Base-by-base conservation (phyloP, 176 grass and related monocot species). In the Typha latifolia region DNA sequence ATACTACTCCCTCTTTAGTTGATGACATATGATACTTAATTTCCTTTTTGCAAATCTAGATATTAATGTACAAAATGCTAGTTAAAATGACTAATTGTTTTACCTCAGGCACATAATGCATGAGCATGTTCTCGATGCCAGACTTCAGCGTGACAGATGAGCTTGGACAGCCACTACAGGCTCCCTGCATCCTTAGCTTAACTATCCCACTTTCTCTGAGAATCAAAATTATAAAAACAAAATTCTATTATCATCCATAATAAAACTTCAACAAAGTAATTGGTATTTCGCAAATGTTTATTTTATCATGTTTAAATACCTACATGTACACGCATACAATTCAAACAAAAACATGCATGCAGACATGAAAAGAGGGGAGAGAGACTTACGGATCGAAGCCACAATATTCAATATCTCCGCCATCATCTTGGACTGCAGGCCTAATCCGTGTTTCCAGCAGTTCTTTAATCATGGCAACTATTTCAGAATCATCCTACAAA, bases 401-500 rank as follows among this genome's bases (percentile, higher is more conserved):
- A 73, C 61, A 47, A 76, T 93, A 93, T 84, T 99, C 89, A 67
- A 99, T 99, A 63, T 99, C 94, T 57, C 94, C 94, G 66, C 94
- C 89, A 67, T 99, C 94, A 90, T 99, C 94, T 82, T 93, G 94
- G 73, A 93, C 94, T 76, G 94, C 86, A 57, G 94, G 94, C 3
- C 94, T 73, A 75, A 99, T 99, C 14, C 89, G 89, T 67, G 94
- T 99, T 71, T 93, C 94, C 64, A 99, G 63, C 23, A 99, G 69
- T 75, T 99, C 94, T 81, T 99, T 99, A 82, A 99, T 93, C 89
- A 99, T 99, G 19, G 94, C 94, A 73, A 99, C 94, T 78, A 90
- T 84, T 87, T 99, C 94, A 68, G 94, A 99, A 83, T 99, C 94
- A 76, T 99, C 94, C 94, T 99, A 74, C 16, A 55, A 79, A 57